These are phyloP conservation scores for Byssothecium circinans DNA, from an alignment of 2,329 filamentous ascomycete genomes.

Conservation along the genomic window DNA sequence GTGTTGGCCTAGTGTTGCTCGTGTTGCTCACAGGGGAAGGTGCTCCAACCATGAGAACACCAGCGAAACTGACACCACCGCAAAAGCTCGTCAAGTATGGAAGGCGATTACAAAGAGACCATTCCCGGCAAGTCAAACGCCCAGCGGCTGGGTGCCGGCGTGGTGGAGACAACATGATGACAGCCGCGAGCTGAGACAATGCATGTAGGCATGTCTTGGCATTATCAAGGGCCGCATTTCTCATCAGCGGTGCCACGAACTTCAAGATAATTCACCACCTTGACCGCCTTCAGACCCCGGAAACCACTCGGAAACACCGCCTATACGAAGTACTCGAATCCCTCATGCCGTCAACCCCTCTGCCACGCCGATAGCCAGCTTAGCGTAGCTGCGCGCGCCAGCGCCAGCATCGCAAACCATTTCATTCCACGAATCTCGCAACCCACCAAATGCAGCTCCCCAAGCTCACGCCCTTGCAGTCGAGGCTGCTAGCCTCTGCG, in stretches of 20 bases:
- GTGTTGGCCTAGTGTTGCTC: no score
- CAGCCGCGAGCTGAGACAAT: conserved; percentile 4
- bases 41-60: no score
- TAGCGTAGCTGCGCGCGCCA: conserved; percentile 8
- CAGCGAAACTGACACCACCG: no score
- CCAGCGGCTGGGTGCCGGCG: no score
- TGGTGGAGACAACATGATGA: no score
- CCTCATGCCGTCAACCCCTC: conserved; percentile 3
- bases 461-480: conserved; percentile 69
- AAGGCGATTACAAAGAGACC: no score
- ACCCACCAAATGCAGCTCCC: conserved; percentile 43
- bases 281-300: not conserved
- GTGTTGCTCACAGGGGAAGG: no score
- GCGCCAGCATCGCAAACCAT: conserved; percentile 9
- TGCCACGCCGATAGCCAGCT: conserved; percentile 4
- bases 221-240: conserved; percentile 2
- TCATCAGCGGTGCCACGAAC: conserved; percentile 3
- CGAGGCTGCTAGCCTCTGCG: conserved; percentile 69
- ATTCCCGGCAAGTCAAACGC: no score
- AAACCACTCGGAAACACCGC: not conserved
- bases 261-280: not conserved
- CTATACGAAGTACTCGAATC: not conserved
- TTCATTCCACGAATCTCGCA: conserved; percentile 5
- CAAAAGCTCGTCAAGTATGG: no score
- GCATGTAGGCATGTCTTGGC: conserved; percentile 7